phyloP scores from a whole-genome alignment of 768 basidiomycete genomes.

The Suillus clintonianus region DNA sequence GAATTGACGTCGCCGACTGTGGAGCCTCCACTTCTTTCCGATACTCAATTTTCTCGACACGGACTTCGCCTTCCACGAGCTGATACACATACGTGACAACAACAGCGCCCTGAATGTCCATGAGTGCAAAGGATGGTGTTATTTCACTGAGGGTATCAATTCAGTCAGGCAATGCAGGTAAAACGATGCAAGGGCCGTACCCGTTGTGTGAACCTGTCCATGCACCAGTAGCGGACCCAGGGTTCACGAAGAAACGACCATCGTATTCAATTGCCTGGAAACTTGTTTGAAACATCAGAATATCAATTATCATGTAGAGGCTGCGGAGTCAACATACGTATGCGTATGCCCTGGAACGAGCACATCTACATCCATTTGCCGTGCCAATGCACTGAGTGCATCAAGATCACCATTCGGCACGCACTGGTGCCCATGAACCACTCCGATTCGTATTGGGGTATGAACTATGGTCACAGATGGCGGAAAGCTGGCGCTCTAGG shows the following conservation, averaged over 20 bases:
- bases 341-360: slow-evolving; percentile 93
- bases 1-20: slow-evolving; percentile 34
- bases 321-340: slow-evolving; percentile 47
- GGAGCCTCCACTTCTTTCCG: slow-evolving; percentile 57
- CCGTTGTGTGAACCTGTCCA: slow-evolving; percentile 64
- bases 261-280: slow-evolving; percentile 95
- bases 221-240: slow-evolving; percentile 92
- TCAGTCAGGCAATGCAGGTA: neutral
- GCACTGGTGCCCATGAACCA: slow-evolving; percentile 93
- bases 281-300: slow-evolving; percentile 37
- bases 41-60: slow-evolving; percentile 91
- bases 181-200: neutral
- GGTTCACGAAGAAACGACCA: slow-evolving; percentile 92
- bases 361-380: slow-evolving; percentile 98
- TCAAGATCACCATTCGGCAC: slow-evolving; percentile 92
- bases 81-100: slow-evolving; percentile 98
- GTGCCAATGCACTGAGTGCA: slow-evolving; percentile 81
- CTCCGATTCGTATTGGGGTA: slow-evolving; percentile 84
- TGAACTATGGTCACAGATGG: slow-evolving; percentile 80
- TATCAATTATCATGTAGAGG: neutral
- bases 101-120: slow-evolving; percentile 97
- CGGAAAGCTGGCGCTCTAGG: slow-evolving; percentile 70
- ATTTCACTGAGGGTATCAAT: slow-evolving; percentile 57
- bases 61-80: slow-evolving; percentile 88
- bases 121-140: slow-evolving; percentile 92